Percentiles rank a stretch among this genome's conserved stretches.
Conservation (phyloP, 352 stramenopile genomes). For the Globisporangium irregulare region DNA sequence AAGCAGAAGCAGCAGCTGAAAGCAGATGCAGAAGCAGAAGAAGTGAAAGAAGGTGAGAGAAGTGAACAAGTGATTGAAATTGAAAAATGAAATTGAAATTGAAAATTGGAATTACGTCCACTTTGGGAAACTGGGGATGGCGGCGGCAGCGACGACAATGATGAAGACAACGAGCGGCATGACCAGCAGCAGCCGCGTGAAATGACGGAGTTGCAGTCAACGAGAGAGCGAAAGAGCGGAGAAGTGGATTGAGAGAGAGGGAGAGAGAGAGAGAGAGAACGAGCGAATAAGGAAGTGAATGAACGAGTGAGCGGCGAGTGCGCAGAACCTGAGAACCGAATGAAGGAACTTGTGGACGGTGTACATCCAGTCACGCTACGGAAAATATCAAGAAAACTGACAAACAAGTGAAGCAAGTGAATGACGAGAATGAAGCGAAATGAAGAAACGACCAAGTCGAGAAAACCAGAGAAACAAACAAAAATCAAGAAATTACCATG, state of each 20-base stretch:
- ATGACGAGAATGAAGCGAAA: conserved; percentile 11
- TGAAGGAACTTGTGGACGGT: neutral
- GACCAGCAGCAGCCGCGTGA: neutral
- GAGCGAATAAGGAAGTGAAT: neutral
- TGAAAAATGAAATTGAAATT: conserved; percentile 5
- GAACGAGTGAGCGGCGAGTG: neutral
- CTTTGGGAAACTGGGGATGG: neutral
- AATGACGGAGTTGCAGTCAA: neutral
- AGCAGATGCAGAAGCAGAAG: neutral
- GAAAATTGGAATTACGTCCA: neutral
- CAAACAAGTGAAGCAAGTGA: conserved; percentile 2
- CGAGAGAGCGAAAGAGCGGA: neutral
- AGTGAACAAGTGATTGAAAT: conserved; percentile 3
- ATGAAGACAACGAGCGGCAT: neutral
- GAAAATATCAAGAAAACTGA: neutral
- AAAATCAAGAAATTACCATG: neutral
- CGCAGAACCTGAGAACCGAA: neutral
- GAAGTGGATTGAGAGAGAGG: neutral
- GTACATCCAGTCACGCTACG: neutral
- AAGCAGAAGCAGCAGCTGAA: neutral
- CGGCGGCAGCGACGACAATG: neutral
- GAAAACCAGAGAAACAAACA: neutral
- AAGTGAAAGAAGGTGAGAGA: conserved; percentile 3
- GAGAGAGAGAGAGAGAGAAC: neutral
- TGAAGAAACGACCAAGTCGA: neutral